Base-by-base conservation (phyloP, 2,329 filamentous ascomycete genomes). In the Hirsutella minnesotensis region DNA sequence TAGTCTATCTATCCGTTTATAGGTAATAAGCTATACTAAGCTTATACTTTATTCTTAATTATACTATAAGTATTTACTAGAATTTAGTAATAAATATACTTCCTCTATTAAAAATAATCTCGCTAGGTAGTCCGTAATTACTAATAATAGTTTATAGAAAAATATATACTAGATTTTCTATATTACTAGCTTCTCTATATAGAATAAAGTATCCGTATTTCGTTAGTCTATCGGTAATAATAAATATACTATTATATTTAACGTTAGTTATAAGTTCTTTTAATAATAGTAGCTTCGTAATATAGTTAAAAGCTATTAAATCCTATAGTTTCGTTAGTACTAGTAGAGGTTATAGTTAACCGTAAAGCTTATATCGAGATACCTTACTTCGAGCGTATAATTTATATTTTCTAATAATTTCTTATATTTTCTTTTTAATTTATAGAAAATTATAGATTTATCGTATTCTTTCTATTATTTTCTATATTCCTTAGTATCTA, bases 381-480 rank as follows among this genome's bases (percentile, higher is more conserved):
- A 20, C 38, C n/a, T 45, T 43, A n/a, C 13, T 30, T 41, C 19
- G 3, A 42, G 27, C 3, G 35, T 41, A 39, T 41, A 38, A n/a
- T 34, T 39, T 39, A 39, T 3, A 39, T 20, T 40, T 20, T 20
- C 16, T 36, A 31, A 40, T 40, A 40, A 40, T 27, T 27, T 33
- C 29, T 44, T 40, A 20, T 36, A 27, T 4, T 35, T 10, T 35
- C 39, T 38, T 37, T 19, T 44, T 33, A 40, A 40, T 16, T 16
- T 40, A 15, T 38, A 38, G 35, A n/a, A 38, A 38, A 15, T 38
- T 38, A 38, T 21, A 38, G 9, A 18, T 18, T 33, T 21, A 15
- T 12, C 8, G 15, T 33, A 40, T 40, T 16, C n/a, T 3, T 7
- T 40, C 20, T 21, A 31, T 31, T 15, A 18, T 40, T 22, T 20